Base-by-base conservation (phyloP, 2,329 filamentous ascomycete species). In the Diaporthe ilicicola region DNA sequence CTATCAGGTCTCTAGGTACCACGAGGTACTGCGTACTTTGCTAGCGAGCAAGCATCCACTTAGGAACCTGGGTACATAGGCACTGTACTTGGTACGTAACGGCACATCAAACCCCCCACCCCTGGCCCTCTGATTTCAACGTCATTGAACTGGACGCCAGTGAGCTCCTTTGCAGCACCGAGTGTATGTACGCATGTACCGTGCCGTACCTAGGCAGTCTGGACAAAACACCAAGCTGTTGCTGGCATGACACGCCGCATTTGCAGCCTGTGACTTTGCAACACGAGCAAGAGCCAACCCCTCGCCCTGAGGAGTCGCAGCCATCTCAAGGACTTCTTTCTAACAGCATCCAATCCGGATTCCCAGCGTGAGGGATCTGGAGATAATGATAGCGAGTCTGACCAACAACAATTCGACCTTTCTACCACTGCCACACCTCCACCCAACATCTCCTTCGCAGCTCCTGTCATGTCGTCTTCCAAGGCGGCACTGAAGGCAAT, bases 401-500 rank as follows among this genome's bases (percentile, higher is more conserved):
- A 27, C 54, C n/a, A 42, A 46, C 44, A 10, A 22, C 37, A 53
- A 19, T 22, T 19, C 66, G 51, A 29, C 13, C 44, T 12, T 17
- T 7, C 66, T 39, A 15, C 24, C 22, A 9, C 27, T 22, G 37
- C 46, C 39, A 44, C 56, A 32, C 50, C 17, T 29, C 51, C 22
- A 67, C 69, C 65, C 46, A 74, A 69, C 69, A 50, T 61, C 76
- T 79, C 71, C 73, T n/a, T 37, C 29, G 19, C 17, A 37, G 32
- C 44, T 37, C 6, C 29, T 29, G 44, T 29, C 59, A 89, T 89
- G 87, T 85, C 86, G 51, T 81, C 81, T 73, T 80, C 85, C 79
- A 97, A 97, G 83, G 88, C 91, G 67, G 89, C 91, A 71, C 85
- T 98, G 76, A 97, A 97, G 84, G 90, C 91, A 75, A 92, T 96